These are phyloP conservation scores for Dionaea muscipula DNA, from an alignment of 179 eudicot species.

Conservation along the genomic window DNA sequence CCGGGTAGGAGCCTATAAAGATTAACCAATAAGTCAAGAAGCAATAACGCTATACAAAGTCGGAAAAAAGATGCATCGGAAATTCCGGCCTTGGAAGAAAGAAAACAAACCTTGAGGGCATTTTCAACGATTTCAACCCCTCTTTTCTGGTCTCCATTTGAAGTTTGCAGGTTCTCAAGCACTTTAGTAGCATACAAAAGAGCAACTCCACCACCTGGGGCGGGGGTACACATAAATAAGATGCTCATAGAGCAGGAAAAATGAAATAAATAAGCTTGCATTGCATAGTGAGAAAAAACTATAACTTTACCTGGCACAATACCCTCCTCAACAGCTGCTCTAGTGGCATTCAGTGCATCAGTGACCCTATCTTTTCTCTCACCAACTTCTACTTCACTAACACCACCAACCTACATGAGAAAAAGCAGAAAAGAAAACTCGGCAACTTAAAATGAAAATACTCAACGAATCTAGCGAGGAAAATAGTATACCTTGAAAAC, in stretches of 20 bases:
- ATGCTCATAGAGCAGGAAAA: neutral
- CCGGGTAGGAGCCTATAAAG: constrained; percentile 54
- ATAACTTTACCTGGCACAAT: constrained; percentile 64
- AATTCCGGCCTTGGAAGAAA: no score
- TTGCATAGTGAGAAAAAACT: neutral
- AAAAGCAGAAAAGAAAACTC: neutral
- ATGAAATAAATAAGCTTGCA: neutral
- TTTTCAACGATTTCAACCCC: constrained; percentile 73
- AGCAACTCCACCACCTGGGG: constrained; percentile 86
- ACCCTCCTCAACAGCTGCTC: constrained; percentile 95
- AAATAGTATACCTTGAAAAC: constrained; percentile 64
- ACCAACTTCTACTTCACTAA: constrained; percentile 85
- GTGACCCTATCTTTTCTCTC: constrained; percentile 93
- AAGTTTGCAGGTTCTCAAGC: constrained; percentile 50
- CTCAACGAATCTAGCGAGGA: neutral
- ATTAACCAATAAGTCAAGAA: neutral
- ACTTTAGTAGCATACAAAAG: constrained; percentile 72
- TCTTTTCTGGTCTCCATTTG: constrained; percentile 73
- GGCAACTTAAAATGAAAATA: no score
- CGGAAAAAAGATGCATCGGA: neutral
- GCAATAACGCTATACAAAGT: no score
- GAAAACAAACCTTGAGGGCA: constrained; percentile 58
- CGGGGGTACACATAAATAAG: neutral
- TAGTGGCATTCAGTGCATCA: constrained; percentile 91
- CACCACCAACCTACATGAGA: constrained; percentile 67